Conservation (phyloP, 2,329 filamentous ascomycete species). For the Sarocladium brachiariae region DNA sequence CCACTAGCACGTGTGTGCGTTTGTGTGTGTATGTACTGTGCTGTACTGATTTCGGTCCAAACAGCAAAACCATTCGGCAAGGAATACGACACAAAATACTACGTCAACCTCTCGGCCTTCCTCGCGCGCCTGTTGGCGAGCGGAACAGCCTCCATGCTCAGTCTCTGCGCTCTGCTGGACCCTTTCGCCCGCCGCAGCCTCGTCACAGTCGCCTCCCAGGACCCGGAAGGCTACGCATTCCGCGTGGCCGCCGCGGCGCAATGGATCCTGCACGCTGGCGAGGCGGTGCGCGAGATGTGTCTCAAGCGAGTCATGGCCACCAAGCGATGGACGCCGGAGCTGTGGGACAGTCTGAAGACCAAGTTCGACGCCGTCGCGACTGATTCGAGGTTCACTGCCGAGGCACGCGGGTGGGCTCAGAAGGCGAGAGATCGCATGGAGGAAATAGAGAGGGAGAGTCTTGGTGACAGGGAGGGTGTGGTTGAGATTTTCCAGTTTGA, state of each 20-base stretch:
- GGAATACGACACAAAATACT: not conserved
- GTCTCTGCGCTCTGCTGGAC: conserved; percentile 1
- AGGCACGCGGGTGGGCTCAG: not conserved
- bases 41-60: not conserved
- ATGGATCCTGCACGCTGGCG: conserved; percentile 9
- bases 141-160: not conserved
- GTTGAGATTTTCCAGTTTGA: not conserved
- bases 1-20: too few relatives aligned
- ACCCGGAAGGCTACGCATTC: conserved; percentile 5
- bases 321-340: conserved; percentile 7
- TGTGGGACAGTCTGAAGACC: conserved; percentile 7
- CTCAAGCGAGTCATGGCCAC: not conserved
- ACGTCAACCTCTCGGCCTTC: conserved; percentile 10
- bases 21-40: too few relatives aligned
- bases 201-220: not conserved
- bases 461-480: not conserved
- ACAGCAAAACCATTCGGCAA: not conserved
- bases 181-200: conserved; percentile 1
- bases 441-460: not conserved
- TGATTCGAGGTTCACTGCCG: not conserved
- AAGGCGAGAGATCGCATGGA: not conserved
- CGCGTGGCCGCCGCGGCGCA: not conserved
- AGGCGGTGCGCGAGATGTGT: conserved; percentile 7
- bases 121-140: conserved; percentile 6
- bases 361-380: conserved; percentile 3